Evolutionary conservation across 305 asterid genomes (phyloP).

Genomic region (Solanum hybrid): DNA sequence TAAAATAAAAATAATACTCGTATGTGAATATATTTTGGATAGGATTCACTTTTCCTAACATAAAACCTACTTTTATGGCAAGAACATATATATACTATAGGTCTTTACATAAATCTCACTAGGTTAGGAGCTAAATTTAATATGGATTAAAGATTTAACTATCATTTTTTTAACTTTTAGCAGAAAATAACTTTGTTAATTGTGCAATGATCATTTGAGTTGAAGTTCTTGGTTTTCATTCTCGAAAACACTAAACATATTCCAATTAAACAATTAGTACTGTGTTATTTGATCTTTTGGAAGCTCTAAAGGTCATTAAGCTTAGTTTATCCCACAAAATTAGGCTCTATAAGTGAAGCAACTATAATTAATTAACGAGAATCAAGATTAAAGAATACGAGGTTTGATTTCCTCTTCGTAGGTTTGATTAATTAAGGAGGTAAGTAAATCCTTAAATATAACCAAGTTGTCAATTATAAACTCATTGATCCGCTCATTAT

Average conservation of each 20-base stretch:
- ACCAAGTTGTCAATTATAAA: neutral
- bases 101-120: neutral
- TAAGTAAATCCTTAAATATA: neutral
- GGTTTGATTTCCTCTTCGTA: neutral
- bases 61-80: neutral
- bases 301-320: neutral
- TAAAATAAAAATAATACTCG: neutral
- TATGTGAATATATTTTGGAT: neutral
- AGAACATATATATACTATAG: too few relatives aligned
- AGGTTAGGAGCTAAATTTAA: neutral
- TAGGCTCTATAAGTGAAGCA: neutral
- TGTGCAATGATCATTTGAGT: neutral
- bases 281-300: neutral
- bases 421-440: constrained; percentile 2
- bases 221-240: neutral
- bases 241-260: neutral
- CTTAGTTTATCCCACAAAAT: neutral
- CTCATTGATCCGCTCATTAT: neutral
- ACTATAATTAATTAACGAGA: neutral
- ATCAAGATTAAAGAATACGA: neutral
- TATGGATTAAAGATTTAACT: neutral
- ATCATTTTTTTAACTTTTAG: neutral
- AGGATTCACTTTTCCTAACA: neutral
- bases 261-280: neutral
- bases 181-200: neutral